phyloP scores from a whole-genome alignment of 163 green algal species.

The Smithsoniella earleae region DNA sequence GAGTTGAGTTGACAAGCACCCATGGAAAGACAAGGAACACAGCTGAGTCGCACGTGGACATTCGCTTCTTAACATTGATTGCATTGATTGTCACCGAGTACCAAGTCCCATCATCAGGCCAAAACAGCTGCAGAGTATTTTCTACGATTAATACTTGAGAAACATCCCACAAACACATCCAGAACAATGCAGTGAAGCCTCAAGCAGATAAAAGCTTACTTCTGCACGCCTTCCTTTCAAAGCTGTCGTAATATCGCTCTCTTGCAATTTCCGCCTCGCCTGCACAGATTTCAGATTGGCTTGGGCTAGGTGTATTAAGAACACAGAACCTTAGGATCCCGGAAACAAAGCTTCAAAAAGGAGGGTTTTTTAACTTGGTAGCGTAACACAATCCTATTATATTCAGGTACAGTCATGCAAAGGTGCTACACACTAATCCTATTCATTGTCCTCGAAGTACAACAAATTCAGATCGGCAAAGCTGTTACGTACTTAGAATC shows the following conservation, averaged over 20 bases:
- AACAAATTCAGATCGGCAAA: no score
- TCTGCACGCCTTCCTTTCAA: constrained; percentile 41
- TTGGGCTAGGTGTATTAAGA: no score
- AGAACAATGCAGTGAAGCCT: constrained; percentile 29
- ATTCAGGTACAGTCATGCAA: no score
- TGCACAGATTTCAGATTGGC: no score
- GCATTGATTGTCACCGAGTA: constrained; percentile 80
- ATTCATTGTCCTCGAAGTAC: no score
- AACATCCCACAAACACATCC: not conserved
- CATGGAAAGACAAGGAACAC: not conserved
- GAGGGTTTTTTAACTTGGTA: no score
- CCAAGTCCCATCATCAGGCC: constrained; percentile 77
- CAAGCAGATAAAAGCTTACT: constrained; percentile 22
- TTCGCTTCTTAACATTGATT: constrained; percentile 48
- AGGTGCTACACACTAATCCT: no score
- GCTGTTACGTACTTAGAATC: no score
- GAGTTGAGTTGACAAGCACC: not conserved
- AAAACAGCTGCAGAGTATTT: constrained; percentile 51
- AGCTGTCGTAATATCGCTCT: constrained; percentile 33
- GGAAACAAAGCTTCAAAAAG: no score
- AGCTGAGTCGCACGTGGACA: constrained; percentile 56
- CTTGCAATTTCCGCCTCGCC: constrained; percentile 33
- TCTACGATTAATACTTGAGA: not conserved
- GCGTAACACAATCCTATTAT: no score
- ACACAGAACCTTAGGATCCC: no score